Conservation (phyloP, 352 stramenopile species). For the Aphanomyces stellatus region DNA sequence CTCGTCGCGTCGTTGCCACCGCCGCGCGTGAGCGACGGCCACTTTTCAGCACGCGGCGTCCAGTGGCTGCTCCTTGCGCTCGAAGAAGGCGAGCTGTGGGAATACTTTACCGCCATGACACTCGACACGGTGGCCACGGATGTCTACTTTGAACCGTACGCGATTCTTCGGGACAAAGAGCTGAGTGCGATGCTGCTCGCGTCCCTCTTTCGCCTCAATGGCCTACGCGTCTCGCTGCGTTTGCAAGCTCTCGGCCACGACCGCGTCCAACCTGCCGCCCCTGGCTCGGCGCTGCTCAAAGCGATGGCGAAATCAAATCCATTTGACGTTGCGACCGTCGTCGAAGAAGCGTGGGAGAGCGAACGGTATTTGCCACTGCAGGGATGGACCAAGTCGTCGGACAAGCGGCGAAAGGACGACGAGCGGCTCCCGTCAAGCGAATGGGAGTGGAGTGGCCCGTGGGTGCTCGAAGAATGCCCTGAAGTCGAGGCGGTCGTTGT, state of each 20-base stretch:
- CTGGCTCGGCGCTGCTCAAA: too few species aligned
- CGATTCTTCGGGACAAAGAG: not conserved
- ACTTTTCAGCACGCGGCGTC: slow-evolving; percentile 1
- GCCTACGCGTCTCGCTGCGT: not conserved
- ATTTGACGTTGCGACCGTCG: not conserved
- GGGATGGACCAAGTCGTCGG: slow-evolving; percentile 10
- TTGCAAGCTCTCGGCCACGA: not conserved
- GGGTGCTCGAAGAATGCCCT: not conserved
- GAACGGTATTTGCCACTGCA: slow-evolving; percentile 19
- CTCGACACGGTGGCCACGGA: not conserved
- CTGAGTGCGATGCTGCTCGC: not conserved
- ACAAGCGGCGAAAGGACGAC: slow-evolving; percentile 7
- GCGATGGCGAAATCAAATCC: not conserved
- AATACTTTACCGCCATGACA: slow-evolving; percentile 13
- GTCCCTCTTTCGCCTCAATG: slow-evolving; percentile 12
- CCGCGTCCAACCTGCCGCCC: too few species aligned
- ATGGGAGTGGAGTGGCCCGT: not conserved
- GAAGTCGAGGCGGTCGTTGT: not conserved
- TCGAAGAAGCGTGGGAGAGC: slow-evolving; percentile 13
- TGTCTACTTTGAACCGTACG: slow-evolving; percentile 12
- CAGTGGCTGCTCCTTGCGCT: slow-evolving; percentile 13
- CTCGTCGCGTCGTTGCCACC: not conserved
- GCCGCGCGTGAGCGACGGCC: not conserved
- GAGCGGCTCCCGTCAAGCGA: not conserved
- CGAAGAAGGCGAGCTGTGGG: slow-evolving; percentile 16